Base-by-base conservation (phyloP, 805 yeast genomes). In the Kuraishia hungarica region DNA sequence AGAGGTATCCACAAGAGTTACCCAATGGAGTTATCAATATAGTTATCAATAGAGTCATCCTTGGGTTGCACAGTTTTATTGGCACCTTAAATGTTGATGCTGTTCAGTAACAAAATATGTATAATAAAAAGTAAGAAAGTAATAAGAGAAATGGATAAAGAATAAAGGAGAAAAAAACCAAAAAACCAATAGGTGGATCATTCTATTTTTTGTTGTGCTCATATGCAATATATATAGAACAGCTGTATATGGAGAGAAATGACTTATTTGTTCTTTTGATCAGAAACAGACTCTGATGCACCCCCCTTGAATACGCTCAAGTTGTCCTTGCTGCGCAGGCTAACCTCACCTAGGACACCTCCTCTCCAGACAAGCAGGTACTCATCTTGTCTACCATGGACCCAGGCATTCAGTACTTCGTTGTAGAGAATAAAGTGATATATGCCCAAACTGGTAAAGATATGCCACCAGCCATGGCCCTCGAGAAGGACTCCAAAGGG, bases 381-480 rank as follows among this genome's bases (percentile, higher is more conserved):
- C 39, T 79, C 76, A 28, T 75, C 65, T 39, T 81, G 78, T 13
- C 71, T 70, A 1, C 82, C 82, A 19, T 76, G 74, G 58, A 86
- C 75, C 69, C 85, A 82, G 48, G 83, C 69, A 59, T 94, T 79
- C 59, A 91, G 73, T 61, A 86, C 83, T 71, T 89, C 91, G 62
- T 84, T 76, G 64, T 85, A 89, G 2, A 87, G 83, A 59, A 91
- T 77, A 67, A 88, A 90, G 66, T 77, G 86, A 70, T 89, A 92
- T 13, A 91, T 92, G 1, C 97, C 96, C 20, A 82, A 72, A 0
- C 94, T 91, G 0, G 92, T 86, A 55, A 87, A 73, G 26, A 87
- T 71, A 65, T 91, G 97, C 97, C 97, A 91, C 97, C 97, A 92
- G 23, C 94, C 96, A 64, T 91, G 97, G 23, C 92, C 84, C 67